phyloP scores from a whole-genome alignment of 305 asterid species.

The Rubia tinctorum region DNA sequence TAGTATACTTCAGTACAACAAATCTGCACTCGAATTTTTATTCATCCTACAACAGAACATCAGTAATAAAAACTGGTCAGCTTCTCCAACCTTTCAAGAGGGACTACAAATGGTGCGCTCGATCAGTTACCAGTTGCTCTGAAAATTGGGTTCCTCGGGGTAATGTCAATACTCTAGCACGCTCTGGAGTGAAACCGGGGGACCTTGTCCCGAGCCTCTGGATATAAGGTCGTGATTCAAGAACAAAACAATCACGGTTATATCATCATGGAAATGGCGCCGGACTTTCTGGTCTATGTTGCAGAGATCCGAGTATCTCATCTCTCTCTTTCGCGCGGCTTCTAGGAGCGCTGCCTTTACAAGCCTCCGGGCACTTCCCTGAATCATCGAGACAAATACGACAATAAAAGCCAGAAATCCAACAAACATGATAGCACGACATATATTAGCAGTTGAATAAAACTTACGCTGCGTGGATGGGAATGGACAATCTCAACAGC shows the following conservation, averaged over 20 bases:
- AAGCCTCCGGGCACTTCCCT: slow-evolving; percentile 44
- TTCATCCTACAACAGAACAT: background rate
- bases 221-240: slow-evolving; percentile 31
- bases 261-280: slow-evolving; percentile 41
- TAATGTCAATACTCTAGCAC: slow-evolving; percentile 26
- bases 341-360: slow-evolving; percentile 38
- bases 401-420: background rate
- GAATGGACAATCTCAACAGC: slow-evolving; percentile 36
- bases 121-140: background rate
- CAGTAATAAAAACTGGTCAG: background rate
- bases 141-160: background rate
- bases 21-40: background rate
- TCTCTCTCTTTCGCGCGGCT: slow-evolving; percentile 42
- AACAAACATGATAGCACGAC: background rate
- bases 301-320: slow-evolving; percentile 33
- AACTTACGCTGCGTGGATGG: slow-evolving; percentile 33
- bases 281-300: slow-evolving; percentile 35
- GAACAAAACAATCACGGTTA: slow-evolving; percentile 36
- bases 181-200: slow-evolving; percentile 30
- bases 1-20: background rate
- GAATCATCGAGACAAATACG: slow-evolving; percentile 11
- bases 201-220: slow-evolving; percentile 28
- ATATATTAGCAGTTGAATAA: background rate
- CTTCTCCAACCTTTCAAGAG: background rate
- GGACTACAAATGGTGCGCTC: background rate